Base-by-base conservation (phyloP, 306 rosid species). In the Pyrus betulifolia region DNA sequence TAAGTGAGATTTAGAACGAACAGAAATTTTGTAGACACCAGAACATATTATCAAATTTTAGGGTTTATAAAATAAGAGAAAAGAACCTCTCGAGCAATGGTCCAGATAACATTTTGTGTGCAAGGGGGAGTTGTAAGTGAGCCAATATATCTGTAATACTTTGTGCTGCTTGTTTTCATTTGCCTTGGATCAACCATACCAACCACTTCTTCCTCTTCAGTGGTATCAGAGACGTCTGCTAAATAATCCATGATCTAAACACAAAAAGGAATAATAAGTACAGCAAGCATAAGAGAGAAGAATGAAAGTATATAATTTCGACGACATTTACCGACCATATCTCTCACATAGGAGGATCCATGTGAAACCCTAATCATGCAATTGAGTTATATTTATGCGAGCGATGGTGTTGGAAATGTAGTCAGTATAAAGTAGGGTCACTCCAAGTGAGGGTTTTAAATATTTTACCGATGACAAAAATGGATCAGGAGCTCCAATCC, bases 61-160 rank as follows among this genome's bases (percentile, higher is more conserved):
- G 42, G 40, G 38, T 22, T 69, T 49, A 11, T 27, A 11, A 78
- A 40, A 25, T 5, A 22, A 10, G 25, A 9, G 33, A 27, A 59
- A 3, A 8, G 17, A 51, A 62, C 90, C 87, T 81, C 31, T 69
- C 42, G 35, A 25, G 79, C 40, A 0, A 93, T 70, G 45, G 89
- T 88, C 98, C 97, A 93, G 59, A 79, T 14, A 49, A 91, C 83
- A 85, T 88, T 81, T 78, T 84, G 81, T 45, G 85, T 61, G 74
- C 98, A 91, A 21, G 93, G 91, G n/a, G 98, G 98, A 67, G 38
- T 19, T 5, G 98, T 93, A 2, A 93, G 83, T 2, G 98, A 93
- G 23, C 98, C 98, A 46, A 87, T 54, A 49, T 89, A 93, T 76
- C 89, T 83, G 78, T 91, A 93, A 76, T 89, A 87, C 8, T 71